Base-by-base conservation (phyloP, 352 stramenopile species). In the Peronospora destructor region DNA sequence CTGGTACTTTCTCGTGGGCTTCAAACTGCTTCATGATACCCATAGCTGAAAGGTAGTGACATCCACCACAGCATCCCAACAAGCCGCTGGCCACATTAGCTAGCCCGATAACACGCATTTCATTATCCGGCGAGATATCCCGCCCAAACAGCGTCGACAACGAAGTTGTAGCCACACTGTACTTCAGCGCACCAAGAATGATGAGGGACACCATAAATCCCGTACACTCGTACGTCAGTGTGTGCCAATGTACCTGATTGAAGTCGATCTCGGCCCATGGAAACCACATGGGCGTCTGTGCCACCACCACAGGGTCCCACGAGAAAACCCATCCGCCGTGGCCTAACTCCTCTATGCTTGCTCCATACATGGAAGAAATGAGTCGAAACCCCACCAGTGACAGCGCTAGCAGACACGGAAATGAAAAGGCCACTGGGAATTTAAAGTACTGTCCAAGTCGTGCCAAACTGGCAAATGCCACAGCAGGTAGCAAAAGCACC, bases 21-120 rank as follows among this genome's bases (percentile, higher is more conserved):
- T 87, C 72, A 43, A 91, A 89, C 45, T 88, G 80, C 49, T 86
- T 84, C 73, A 91, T 86, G 42, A 91, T 88, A 0, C 76, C 78
- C 77, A 91, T 91, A 0, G 81, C 81, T 0, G 77, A 89, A 0
- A 91, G 52, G 46, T 91, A 91, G 44, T 90, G 81, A 35, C 78
- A 89, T 0, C 81, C 81, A 2, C 78, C 81, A 39, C 73, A 87
- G 46, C 78, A 87, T 2, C 81, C 81, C 4, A 89, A 45, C 8
- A 78, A 35, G 0, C 81, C 81, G 26, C 68, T 85, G 1, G 69
- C 51, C 6, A 91, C 69, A 46, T 91, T 91, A 2, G 76, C 81
- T 11, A 88, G 17, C 2, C 81, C 81, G 34, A 91, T 91, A 4
- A 86, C 76, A 16, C 76, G 68, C 76, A 91, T 88, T 49, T 91